phyloP scores from a whole-genome alignment of 805 yeast genomes.

The Zygotorulaspora danielsina region DNA sequence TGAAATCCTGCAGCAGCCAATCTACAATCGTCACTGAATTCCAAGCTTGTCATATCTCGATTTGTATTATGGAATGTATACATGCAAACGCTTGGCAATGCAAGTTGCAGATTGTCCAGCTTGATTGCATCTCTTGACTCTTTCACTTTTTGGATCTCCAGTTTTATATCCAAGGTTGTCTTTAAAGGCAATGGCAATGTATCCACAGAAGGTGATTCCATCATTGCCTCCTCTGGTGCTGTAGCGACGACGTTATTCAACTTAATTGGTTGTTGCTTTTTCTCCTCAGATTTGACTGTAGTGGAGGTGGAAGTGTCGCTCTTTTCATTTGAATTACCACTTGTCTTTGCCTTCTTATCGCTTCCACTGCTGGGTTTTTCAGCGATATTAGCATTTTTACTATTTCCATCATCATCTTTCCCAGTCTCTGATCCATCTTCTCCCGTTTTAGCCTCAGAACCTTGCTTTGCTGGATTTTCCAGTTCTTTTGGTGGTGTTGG shows the following conservation, averaged over 20 bases:
- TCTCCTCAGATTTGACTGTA: conserved; percentile 16
- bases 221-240: conserved; percentile 25
- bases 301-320: conserved; percentile 27
- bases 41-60: conserved; percentile 78
- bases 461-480: conserved; percentile 8
- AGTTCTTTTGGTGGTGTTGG: conserved; percentile 4
- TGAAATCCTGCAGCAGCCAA: conserved; percentile 92
- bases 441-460: conserved; percentile 11
- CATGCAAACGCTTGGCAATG: conserved; percentile 94
- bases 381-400: conserved; percentile 5
- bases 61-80: conserved; percentile 96
- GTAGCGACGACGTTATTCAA: conserved; percentile 26
- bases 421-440: background rate
- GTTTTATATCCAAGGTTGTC: conserved; percentile 71
- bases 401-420: conserved; percentile 3
- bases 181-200: conserved; percentile 80
- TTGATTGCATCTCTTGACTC: conserved; percentile 75
- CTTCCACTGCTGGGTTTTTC: background rate
- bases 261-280: conserved; percentile 27
- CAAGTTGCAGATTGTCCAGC: conserved; percentile 65
- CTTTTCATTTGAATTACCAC: conserved; percentile 14
- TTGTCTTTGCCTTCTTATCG: conserved; percentile 11
- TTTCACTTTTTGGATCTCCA: conserved; percentile 71
- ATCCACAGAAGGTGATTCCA: conserved; percentile 70
- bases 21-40: conserved; percentile 82